Conservation (phyloP, 202 grass and related monocot species). For the Sporobolus alterniflorus region DNA sequence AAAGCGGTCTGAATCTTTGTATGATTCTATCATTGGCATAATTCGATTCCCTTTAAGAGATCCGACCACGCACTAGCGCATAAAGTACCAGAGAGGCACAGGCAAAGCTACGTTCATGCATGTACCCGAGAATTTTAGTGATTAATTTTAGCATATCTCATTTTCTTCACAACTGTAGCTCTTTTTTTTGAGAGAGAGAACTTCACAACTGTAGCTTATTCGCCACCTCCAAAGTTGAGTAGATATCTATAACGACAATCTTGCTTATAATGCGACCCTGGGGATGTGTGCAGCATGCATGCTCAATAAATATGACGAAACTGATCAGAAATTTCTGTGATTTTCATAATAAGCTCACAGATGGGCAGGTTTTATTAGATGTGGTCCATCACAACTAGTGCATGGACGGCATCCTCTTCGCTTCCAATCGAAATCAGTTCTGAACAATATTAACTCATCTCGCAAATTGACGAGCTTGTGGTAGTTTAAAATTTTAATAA, state of each 20-base stretch:
- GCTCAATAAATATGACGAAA: neutral
- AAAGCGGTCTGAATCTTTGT: neutral
- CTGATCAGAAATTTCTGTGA: neutral
- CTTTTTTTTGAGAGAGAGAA: too few relatives aligned
- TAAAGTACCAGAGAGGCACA: too few relatives aligned
- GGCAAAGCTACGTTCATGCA: too few relatives aligned
- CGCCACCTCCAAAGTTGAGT: neutral
- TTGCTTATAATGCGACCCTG: neutral
- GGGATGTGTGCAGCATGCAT: neutral
- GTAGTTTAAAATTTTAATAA: too few relatives aligned
- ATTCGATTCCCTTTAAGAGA: slow-evolving; percentile 5
- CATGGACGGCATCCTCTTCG: too few relatives aligned
- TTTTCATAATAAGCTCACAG: neutral
- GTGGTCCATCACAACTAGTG: neutral
- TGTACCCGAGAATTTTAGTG: too few relatives aligned
- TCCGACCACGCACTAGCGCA: neutral
- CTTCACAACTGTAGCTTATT: too few relatives aligned
- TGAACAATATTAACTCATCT: neutral
- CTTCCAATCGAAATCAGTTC: neutral
- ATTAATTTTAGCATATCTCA: too few relatives aligned
- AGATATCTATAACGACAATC: neutral
- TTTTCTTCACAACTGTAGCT: too few relatives aligned
- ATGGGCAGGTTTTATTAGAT: neutral
- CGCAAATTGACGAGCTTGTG: neutral
- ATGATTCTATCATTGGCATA: neutral